A percentile compares a stretch with the other conserved stretches of the same genome.
Conservation (phyloP, 179 eudicot genomes). For the Actinidia chinensis region DNA sequence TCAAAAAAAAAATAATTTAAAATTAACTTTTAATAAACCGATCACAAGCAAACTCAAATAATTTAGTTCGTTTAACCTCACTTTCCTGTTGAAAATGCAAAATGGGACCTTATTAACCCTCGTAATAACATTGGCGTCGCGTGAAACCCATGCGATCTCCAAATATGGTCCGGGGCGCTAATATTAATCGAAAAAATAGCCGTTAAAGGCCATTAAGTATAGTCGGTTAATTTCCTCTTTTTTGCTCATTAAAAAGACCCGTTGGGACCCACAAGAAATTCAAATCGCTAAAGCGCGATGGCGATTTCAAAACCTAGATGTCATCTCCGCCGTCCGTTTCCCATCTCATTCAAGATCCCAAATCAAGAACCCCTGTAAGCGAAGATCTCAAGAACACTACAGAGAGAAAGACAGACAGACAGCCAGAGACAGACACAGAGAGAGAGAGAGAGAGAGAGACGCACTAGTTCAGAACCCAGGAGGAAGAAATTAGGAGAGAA, state of each 20-base stretch:
- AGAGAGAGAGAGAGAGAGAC: conserved; percentile 6
- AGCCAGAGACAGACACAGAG: background rate
- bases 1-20: too few species aligned
- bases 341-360: background rate
- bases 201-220: conserved; percentile 6
- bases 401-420: background rate
- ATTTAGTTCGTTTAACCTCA: too few species aligned
- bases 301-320: conserved; percentile 7
- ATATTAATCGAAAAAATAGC: background rate
- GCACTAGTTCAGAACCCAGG: conserved; percentile 4
- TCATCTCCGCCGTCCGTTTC: conserved; percentile 24
- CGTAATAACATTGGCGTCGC: too few species aligned
- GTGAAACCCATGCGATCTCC: too few species aligned
- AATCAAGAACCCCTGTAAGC: background rate
- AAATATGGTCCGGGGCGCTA: too few species aligned
- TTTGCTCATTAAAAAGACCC: background rate
- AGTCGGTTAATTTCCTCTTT: background rate
- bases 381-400: background rate
- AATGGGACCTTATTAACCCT: too few species aligned
- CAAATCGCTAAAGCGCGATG: conserved; percentile 17
- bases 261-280: conserved; percentile 7
- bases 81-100: too few species aligned
- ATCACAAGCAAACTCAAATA: too few species aligned
- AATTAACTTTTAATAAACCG: too few species aligned
- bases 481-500: background rate